Percentiles rank a stretch among this genome's conserved stretches.
Conservation (phyloP, 2,329 filamentous ascomycete genomes). For the Penicillium sp. region DNA sequence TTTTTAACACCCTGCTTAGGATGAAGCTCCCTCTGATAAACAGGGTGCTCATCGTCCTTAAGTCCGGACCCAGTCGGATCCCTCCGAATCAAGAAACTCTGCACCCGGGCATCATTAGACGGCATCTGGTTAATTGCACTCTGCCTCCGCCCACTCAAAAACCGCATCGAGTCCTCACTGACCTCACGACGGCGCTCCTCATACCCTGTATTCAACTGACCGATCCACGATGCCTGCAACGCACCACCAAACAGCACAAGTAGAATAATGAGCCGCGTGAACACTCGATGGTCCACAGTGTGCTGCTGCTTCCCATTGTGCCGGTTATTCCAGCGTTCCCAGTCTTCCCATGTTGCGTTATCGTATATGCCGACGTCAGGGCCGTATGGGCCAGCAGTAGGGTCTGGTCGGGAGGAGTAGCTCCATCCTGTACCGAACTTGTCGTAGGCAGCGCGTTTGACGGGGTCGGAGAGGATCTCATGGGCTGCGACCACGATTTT, state of each 20-base stretch:
- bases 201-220: conserved; percentile 60
- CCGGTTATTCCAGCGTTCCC: conserved; percentile 75
- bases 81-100: conserved; percentile 72
- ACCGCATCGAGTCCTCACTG: conserved; percentile 62
- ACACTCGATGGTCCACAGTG: conserved; percentile 76
- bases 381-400: conserved; percentile 60
- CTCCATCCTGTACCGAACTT: conserved; percentile 77
- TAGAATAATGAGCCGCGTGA: conserved; percentile 69
- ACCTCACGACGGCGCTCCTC: conserved; percentile 66
- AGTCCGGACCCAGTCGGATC: conserved; percentile 56
- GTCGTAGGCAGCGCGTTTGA: conserved; percentile 80
- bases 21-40: conserved; percentile 39
- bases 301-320: conserved; percentile 42
- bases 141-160: conserved; percentile 54
- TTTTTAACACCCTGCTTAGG: conserved; percentile 9
- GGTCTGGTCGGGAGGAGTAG: conserved; percentile 42
- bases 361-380: conserved; percentile 48
- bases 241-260: conserved; percentile 69
- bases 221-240: conserved; percentile 70
- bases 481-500: conserved; percentile 85
- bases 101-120: conserved; percentile 63
- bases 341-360: conserved; percentile 98
- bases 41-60: conserved; percentile 44
- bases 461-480: conserved; percentile 78
- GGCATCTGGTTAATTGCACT: conserved; percentile 50